A percentile compares a stretch with the other conserved stretches of the same genome.
These are phyloP conservation scores for Chionographis japonica DNA, from an alignment of 106 monocot species.

Conservation along the genomic window DNA sequence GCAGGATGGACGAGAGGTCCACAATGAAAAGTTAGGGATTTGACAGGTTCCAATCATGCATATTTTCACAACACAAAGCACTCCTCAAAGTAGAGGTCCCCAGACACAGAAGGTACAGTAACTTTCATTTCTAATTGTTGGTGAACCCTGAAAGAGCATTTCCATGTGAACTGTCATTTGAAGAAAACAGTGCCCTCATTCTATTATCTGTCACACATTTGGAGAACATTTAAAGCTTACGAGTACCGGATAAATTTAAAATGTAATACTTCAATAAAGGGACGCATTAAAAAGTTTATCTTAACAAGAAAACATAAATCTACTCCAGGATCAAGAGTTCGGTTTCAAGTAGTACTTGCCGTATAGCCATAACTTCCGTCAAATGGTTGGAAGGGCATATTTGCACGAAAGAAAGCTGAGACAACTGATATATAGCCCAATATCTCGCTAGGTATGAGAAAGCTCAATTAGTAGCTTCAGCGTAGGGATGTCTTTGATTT, in stretches of 20 bases:
- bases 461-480: constrained; percentile 13
- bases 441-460: not conserved
- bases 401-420: constrained; percentile 4
- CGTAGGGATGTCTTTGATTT: constrained; percentile 58
- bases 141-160: constrained; percentile 34
- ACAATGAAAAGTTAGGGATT: not conserved
- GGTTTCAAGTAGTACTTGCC: constrained; percentile 26
- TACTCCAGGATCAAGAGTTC: constrained; percentile 14
- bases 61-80: constrained; percentile 2
- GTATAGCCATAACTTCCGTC: constrained; percentile 10
- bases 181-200: not conserved
- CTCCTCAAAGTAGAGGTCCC: constrained; percentile 6
- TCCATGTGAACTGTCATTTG: constrained; percentile 4
- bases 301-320: not conserved
- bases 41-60: not conserved
- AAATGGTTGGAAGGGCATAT: constrained; percentile 17
- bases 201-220: not conserved
- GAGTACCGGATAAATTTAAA: not conserved
- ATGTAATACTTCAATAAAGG: not conserved
- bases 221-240: not conserved
- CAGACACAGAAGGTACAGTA: constrained; percentile 9
- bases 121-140: constrained; percentile 25
- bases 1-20: not conserved
- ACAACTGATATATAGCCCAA: constrained; percentile 1
- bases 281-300: not conserved